phyloP scores from a whole-genome alignment of 768 basidiomycete genomes.

The Termitomyces sp. region DNA sequence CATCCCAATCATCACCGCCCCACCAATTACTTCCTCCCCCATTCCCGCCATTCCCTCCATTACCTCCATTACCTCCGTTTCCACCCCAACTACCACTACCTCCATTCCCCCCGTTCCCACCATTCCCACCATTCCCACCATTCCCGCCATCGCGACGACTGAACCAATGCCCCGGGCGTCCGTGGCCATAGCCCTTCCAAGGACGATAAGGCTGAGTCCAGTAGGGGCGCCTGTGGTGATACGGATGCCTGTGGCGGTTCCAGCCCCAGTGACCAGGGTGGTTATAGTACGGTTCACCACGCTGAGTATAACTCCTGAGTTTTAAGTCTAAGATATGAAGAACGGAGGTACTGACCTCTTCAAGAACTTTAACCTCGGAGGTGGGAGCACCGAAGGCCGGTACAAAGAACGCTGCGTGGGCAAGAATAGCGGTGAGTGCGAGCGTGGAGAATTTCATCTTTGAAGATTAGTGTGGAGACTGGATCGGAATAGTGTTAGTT shows the following conservation, averaged over 20 bases:
- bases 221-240: not conserved
- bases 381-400: not conserved
- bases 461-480: not conserved
- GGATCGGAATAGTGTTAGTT: no score
- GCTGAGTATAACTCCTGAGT: not conserved
- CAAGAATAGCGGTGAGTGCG: not conserved
- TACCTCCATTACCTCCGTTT: not conserved
- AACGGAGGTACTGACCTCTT: not conserved
- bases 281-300: not conserved
- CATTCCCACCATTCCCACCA: not conserved
- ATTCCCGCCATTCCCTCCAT: not conserved
- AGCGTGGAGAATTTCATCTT: not conserved
- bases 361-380: not conserved
- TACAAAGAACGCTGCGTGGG: not conserved
- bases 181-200: not conserved
- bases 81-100: no score
- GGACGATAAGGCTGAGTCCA: not conserved
- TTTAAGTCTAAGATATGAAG: fast-evolving
- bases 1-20: not conserved
- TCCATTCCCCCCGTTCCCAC: not conserved
- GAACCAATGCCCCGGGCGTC: not conserved
- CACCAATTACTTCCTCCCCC: no score
- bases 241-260: no score
- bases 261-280: not conserved
- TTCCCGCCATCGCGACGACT: not conserved